Conservation (phyloP, 768 basidiomycete species). For the Auriscalpium vulgare region DNA sequence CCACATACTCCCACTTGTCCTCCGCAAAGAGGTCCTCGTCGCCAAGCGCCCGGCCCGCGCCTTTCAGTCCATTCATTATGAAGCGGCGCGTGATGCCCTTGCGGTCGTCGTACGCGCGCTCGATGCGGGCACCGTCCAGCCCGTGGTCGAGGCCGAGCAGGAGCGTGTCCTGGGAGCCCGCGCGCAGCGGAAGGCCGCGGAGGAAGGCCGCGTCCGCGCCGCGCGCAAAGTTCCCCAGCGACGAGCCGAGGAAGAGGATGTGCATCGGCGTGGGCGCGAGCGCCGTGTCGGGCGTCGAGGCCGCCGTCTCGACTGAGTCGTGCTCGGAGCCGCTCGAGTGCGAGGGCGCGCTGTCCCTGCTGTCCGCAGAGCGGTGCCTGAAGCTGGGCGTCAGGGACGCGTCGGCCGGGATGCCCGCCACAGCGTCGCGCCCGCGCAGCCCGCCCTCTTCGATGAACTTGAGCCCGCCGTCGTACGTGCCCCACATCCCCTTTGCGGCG, state of each 20-base stretch:
- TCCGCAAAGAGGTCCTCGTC: conserved; percentile 55
- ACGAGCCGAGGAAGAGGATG: conserved; percentile 86
- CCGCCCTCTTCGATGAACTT: conserved; percentile 68
- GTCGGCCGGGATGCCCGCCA: neutral
- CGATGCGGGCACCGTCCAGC: conserved; percentile 61
- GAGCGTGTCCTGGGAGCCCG: conserved; percentile 72
- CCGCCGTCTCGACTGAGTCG: conserved; percentile 21
- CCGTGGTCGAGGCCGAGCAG: conserved; percentile 89
- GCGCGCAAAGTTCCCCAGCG: conserved; percentile 83
- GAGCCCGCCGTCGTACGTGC: conserved; percentile 86
- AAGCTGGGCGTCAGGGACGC: conserved; percentile 10
- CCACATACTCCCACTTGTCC: conserved; percentile 69
- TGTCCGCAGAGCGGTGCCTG: conserved; percentile 30
- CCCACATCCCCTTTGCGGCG: conserved; percentile 76
- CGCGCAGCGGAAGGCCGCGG: conserved; percentile 64
- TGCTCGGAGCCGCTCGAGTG: conserved; percentile 12
- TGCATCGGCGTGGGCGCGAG: conserved; percentile 49
- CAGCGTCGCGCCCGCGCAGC: conserved; percentile 26
- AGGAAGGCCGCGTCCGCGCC: conserved; percentile 68
- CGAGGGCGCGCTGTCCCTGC: conserved; percentile 25
- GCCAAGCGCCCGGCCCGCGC: conserved; percentile 61
- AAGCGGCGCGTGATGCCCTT: conserved; percentile 66
- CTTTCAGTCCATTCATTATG: conserved; percentile 79
- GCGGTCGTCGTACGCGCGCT: conserved; percentile 80
- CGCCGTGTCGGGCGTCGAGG: conserved; percentile 40